phyloP scores from a whole-genome alignment of 768 basidiomycete genomes.

The Suillus cothurnatus region DNA sequence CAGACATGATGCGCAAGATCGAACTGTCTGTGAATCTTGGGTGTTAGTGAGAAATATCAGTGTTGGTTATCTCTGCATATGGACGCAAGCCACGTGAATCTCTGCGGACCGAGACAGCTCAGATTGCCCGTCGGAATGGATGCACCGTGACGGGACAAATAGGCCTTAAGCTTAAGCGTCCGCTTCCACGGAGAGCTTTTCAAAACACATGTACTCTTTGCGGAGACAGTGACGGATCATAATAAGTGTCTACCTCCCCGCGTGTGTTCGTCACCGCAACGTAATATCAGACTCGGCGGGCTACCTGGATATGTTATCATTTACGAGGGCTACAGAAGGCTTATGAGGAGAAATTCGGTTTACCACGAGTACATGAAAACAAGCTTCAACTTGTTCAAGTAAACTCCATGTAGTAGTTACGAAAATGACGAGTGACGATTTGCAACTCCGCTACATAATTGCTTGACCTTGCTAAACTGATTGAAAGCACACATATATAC shows the following conservation, averaged over 20 bases:
- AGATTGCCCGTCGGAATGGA: background rate
- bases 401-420: too few relatives aligned
- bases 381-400: background rate
- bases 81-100: background rate
- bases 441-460: conserved; percentile 2
- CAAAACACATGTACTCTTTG: background rate
- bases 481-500: background rate
- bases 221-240: background rate
- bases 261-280: background rate
- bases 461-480: background rate
- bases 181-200: background rate
- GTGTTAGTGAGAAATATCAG: conserved; percentile 6
- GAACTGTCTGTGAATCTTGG: background rate
- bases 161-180: background rate
- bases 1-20: conserved; percentile 16
- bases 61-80: background rate
- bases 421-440: background rate
- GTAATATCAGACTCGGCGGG: background rate
- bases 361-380: background rate
- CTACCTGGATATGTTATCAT: background rate
- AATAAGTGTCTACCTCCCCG: background rate
- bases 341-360: background rate
- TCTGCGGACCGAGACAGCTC: background rate
- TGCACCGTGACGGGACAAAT: background rate
- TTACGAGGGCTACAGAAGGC: background rate